Conservation (phyloP, 2,329 filamentous ascomycete species). For the Fusarium dimerum region DNA sequence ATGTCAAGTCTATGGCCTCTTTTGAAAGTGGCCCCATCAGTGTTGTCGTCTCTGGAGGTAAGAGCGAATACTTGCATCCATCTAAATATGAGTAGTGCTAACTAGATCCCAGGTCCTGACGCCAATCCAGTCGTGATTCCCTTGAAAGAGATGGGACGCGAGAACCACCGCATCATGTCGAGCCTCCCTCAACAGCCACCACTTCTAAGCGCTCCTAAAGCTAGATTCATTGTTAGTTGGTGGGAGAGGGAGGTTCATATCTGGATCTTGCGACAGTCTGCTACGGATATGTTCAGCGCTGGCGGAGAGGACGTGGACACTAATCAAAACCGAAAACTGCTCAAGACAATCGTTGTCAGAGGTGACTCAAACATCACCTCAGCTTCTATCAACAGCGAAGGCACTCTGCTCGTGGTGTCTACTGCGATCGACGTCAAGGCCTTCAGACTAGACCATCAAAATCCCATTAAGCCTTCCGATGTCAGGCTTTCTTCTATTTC, state of each 20-base stretch:
- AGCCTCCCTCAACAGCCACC: slow-evolving; percentile 78
- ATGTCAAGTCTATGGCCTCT: slow-evolving; percentile 91
- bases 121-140: slow-evolving; percentile 81
- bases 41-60: slow-evolving; percentile 88
- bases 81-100: background rate
- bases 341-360: slow-evolving; percentile 67
- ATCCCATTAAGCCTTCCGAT: slow-evolving; percentile 52
- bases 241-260: slow-evolving; percentile 87
- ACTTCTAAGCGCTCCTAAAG: slow-evolving; percentile 69
- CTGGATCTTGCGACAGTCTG: slow-evolving; percentile 62
- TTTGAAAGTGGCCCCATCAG: slow-evolving; percentile 85
- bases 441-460: slow-evolving; percentile 65
- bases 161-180: slow-evolving; percentile 81
- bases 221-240: slow-evolving; percentile 82
- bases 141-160: slow-evolving; percentile 70
- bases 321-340: slow-evolving; percentile 61
- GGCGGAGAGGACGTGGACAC: slow-evolving; percentile 42
- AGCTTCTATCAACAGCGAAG: slow-evolving; percentile 69
- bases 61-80: slow-evolving; percentile 28
- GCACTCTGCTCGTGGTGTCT: slow-evolving; percentile 73
- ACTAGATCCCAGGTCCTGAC: slow-evolving; percentile 67
- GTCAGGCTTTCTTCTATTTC: slow-evolving; percentile 72
- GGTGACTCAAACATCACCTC: slow-evolving; percentile 84
- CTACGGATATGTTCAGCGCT: slow-evolving; percentile 46
- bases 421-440: slow-evolving; percentile 75